Base-by-base conservation (phyloP, 352 stramenopile genomes). In the Pythium dissimile region DNA sequence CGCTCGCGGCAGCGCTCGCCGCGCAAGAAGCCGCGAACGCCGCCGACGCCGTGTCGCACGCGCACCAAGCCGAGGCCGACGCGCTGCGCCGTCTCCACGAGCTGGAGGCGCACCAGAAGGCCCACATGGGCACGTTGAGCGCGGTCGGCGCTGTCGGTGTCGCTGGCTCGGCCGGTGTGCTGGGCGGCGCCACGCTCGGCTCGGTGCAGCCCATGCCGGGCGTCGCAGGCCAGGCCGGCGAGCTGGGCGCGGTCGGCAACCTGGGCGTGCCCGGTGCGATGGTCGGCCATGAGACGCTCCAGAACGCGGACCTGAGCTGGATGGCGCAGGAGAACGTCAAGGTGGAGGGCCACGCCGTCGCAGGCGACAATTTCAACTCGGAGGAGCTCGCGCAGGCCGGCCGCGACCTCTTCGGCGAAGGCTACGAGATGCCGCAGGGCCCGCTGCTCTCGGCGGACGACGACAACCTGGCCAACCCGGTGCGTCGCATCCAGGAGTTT, bases 401-500 rank as follows among this genome's bases (percentile, higher is more conserved):
- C 16, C 77, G 82, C 41, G 86, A 95, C 47, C 64, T 95, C 18
- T 95, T 94, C 52, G 85, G 85, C 46, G 85, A 95, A 53, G 85
- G 84, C 20, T 80, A 82, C 30, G 85, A 92, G 53, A 69, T 82
- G 48, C 79, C 83, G 21, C 69, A 81, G 64, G 86, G 86, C 24
- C 86, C 84, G 2, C 66, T 95, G 24, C 89, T 94, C 69, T 90
- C 83, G 32, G 86, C 86, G 18, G 86, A 95, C 23, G 86, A 95
- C 51, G 86, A 95, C 60, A 92, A 92, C 61, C 42, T 93, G 51
- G 74, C 84, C 38, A 95, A 94, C 68, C 84, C 86, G 4, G 86
- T 95, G 41, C 71, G 88, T 51, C 84, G 87, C 65, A 89, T 92
- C 59, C 84, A 95, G 56, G 86, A 95, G 45, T 95, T 95, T 69